These are phyloP conservation scores for Lagenidium giganteum DNA, from an alignment of 352 stramenopile genomes.

Conservation along the genomic window DNA sequence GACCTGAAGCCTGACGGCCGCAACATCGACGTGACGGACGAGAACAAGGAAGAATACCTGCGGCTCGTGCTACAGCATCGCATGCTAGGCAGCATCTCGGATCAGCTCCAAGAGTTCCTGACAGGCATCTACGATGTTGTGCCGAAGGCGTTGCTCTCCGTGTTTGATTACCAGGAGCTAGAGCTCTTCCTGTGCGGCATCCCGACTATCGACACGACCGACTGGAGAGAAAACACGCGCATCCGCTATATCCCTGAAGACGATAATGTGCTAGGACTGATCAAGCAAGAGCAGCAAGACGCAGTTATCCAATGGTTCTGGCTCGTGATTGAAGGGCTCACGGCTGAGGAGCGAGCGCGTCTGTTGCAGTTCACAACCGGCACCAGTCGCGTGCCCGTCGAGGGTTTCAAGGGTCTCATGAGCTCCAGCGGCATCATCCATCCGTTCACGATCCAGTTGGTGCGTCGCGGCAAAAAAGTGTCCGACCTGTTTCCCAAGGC, in stretches of 20 bases:
- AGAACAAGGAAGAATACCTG: conserved; percentile 96
- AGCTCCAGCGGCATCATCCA: conserved; percentile 80
- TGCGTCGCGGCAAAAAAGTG: conserved; percentile 35
- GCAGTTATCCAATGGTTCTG: conserved; percentile 89
- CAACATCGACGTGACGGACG: conserved; percentile 90
- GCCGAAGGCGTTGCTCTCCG: conserved; percentile 78
- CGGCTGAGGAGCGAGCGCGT: conserved; percentile 90
- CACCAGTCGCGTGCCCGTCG: conserved; percentile 91
- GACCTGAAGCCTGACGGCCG: conserved; percentile 90
- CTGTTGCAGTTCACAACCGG: conserved; percentile 98
- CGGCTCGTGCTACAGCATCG: conserved; percentile 90
- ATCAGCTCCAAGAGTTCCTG: conserved; percentile 89
- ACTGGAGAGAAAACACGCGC: conserved; percentile 83
- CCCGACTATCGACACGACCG: conserved; percentile 75
- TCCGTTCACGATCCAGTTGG: conserved; percentile 72
- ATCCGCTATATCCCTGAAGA: conserved; percentile 38
- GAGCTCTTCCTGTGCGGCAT: conserved; percentile 91
- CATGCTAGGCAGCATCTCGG: conserved; percentile 87
- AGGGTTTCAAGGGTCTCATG: conserved; percentile 75
- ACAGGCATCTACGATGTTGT: conserved; percentile 92
- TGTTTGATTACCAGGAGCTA: conserved; percentile 95
- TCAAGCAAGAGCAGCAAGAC: conserved; percentile 32
- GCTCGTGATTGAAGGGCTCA: conserved; percentile 81
- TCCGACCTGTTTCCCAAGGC: conserved; percentile 69
- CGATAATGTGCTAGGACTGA: conserved; percentile 40